Base-by-base conservation (phyloP, 805 yeast genomes). In the Yamadazyma endophytica region DNA sequence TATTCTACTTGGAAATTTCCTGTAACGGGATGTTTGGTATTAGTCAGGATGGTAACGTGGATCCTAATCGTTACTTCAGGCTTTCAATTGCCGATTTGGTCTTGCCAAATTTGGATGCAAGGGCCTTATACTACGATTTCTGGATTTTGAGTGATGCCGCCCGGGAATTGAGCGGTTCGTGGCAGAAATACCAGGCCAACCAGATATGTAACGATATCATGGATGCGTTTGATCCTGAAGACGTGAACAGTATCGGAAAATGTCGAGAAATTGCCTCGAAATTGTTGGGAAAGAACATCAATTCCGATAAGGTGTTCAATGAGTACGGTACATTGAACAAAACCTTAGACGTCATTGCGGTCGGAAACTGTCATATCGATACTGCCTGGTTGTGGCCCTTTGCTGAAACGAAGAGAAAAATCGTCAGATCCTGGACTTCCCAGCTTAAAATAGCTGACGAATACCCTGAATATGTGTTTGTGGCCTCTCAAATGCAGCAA, bases 361-460 rank as follows among this genome's bases (percentile, higher is more conserved):
- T 92, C 43, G 98, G 98, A 25, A 85, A 92, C 54, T 92, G 97
- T 55, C 97, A 89, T 56, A 89, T 89, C 46, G 98, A 90, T 51
- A 90, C 97, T 12, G 97, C 97, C 11, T 90, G 98, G 98, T 68
- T 88, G 36, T 90, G 98, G 98, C 97, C 97, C n/a, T 90, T 82
- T 66, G 97, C 95, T 2, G 97, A 92, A 54, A 87, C 97, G 1
- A 81, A 84, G 46, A 75, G 97, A 31, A 90, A 90, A 52, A 77
- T 90, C 33, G 96, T 89, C 2, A 73, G 98, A 43, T 86, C 96
- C 5, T 90, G 97, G 97, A 80, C 96, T 0, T 77, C 96, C 7
- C 98, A 90, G 61, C 64, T 90, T 31, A 80, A 86, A 33, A 58
- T 92, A 28, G 75, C 92, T 49, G 90, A 87, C 33, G 69, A 77